Evolutionary conservation across 179 eudicot genomes (phyloP), one percentile per base, ranked within the genome.

Genomic region (Spinacia oleracea): DNA sequence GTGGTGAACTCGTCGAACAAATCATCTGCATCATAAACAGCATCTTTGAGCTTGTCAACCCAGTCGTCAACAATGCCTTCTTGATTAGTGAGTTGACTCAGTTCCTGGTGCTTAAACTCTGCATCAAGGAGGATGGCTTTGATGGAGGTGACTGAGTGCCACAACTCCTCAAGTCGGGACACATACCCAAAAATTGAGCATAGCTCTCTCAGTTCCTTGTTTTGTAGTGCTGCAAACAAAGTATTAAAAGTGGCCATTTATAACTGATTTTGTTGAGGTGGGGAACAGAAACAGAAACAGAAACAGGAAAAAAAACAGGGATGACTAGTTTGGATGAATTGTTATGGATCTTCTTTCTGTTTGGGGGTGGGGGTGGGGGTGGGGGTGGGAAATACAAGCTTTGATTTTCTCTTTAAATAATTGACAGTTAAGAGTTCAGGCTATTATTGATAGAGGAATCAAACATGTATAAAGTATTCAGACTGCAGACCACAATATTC

Each of bases 1-100:
- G 81, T 81, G 1, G 60, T 59, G 25, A 64, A 80, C 38, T 81
- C 83, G 34, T 86, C 87, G 10, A 86, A 18, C 69, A 84, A 7
- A 51, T 78, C 80, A 27, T 69, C 80, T 7, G 70, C 59, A 3
- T 73, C 72, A 20, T 84, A 79, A 21, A 79, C 77, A 50, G 77
- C 79, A 16, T 32, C 75, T 58, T 76, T 62, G 29, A 83, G 85
- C 78, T 74, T 86, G 35, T 70, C n/a, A 3, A 50, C n/a, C n/a
- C n/a, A n/a, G n/a, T n/a, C 31, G 32, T 15, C 23, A 27, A 23
- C 14, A 38, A 27, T 18, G 10, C 72, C 25, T 40, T 68, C 6
- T 45, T 45, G 14, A 38, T 68, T 8, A 51, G 48, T 23, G 65
- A 59, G 65, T 7, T 59, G n/a, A n/a, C n/a, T n/a, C n/a, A n/a